These are phyloP conservation scores for Toxicodendron radicans DNA, from an alignment of 345 rosid species.

Conservation along the genomic window DNA sequence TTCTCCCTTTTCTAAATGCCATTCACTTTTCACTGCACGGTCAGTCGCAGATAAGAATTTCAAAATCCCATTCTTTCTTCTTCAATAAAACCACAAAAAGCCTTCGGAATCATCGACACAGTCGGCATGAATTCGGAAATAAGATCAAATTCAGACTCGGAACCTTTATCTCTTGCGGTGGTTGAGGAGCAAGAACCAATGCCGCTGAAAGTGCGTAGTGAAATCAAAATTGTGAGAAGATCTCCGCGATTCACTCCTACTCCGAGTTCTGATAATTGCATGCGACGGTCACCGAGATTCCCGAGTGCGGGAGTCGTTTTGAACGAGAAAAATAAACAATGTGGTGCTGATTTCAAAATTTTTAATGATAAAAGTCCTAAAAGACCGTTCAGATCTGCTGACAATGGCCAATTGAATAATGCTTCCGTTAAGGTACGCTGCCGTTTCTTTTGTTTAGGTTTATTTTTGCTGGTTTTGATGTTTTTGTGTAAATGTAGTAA, in stretches of 20 bases:
- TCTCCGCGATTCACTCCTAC: not conserved
- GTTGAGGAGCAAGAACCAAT: not conserved
- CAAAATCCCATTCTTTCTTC: too few relatives aligned
- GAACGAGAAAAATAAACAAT: too few relatives aligned
- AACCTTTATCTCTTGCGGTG: not conserved
- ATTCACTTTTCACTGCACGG: not conserved
- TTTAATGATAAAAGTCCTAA: slow-evolving; percentile 12
- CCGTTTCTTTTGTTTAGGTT: not conserved
- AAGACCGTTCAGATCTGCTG: slow-evolving; percentile 27
- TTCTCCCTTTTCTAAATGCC: not conserved
- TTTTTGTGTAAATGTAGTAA: slow-evolving; percentile 12
- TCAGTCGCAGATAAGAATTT: too few relatives aligned
- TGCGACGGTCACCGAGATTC: slow-evolving; percentile 23
- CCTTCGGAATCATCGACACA: not conserved
- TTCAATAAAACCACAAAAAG: not conserved
- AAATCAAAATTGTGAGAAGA: not conserved
- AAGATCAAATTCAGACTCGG: not conserved
- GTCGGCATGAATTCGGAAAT: not conserved
- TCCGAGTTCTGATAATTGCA: not conserved
- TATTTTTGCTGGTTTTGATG: too few relatives aligned
- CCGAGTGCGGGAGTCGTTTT: too few relatives aligned
- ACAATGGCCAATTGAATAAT: not conserved
- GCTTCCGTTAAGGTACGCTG: slow-evolving; percentile 7
- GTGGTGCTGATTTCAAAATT: not conserved
- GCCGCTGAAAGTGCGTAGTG: not conserved